phyloP scores from a whole-genome alignment of 129 eudicot species.

The Arctium lappa region DNA sequence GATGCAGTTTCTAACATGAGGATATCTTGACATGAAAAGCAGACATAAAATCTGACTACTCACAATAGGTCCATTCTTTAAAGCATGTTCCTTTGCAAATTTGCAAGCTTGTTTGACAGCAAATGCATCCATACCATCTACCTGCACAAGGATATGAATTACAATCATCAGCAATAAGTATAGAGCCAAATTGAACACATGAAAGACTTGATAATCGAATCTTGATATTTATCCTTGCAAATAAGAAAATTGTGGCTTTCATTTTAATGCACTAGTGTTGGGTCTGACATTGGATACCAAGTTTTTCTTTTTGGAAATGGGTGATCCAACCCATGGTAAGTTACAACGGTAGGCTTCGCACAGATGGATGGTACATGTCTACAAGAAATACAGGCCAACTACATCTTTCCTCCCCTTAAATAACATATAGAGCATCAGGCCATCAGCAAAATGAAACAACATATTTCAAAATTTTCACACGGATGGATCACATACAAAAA shows the following conservation, averaged over 20 bases:
- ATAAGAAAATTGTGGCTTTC: background rate
- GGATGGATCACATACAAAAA: background rate
- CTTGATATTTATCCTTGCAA: background rate
- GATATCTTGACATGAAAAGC: background rate
- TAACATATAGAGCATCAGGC: background rate
- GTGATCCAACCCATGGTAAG: too few species aligned
- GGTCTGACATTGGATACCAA: background rate
- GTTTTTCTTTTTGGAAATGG: background rate
- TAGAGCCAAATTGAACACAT: background rate
- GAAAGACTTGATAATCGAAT: background rate
- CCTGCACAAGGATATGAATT: conserved; percentile 39
- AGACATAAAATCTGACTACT: conserved; percentile 23
- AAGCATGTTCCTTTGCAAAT: conserved; percentile 92
- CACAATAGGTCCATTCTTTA: conserved; percentile 97
- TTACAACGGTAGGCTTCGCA: too few species aligned
- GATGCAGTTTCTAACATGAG: background rate
- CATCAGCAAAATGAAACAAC: background rate
- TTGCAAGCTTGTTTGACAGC: conserved; percentile 98
- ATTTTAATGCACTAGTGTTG: background rate
- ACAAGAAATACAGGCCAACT: background rate
- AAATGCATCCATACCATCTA: conserved; percentile 98
- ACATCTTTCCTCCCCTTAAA: background rate
- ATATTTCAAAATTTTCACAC: background rate
- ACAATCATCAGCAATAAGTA: background rate
- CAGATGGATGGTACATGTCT: background rate